These are phyloP conservation scores for Capillidium heterosporum DNA, from an alignment of 371 early-diverging fungal species.

Conservation along the genomic window DNA sequence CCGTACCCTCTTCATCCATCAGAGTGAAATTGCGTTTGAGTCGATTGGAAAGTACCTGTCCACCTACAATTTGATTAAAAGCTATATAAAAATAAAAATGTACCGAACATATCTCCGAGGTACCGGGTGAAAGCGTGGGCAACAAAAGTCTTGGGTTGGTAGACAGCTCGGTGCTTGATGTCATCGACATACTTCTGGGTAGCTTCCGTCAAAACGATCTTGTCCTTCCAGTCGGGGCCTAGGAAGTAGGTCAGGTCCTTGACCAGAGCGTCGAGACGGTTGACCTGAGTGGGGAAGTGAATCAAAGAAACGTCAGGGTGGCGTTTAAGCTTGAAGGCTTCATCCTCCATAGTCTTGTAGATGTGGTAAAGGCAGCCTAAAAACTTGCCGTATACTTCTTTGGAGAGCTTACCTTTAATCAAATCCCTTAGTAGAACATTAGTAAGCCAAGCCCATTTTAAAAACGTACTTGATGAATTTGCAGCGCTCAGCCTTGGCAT, in stretches of 20 bases:
- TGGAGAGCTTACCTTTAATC: conserved; percentile 17
- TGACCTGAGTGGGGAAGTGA: conserved; percentile 24
- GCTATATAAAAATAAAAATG: background rate
- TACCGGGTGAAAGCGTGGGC: conserved; percentile 30
- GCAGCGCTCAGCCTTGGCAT: conserved; percentile 33
- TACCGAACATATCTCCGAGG: conserved; percentile 23
- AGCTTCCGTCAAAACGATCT: conserved; percentile 20
- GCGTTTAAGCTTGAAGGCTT: conserved; percentile 17
- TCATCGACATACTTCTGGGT: conserved; percentile 17
- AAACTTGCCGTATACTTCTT: conserved; percentile 23
- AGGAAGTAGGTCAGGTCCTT: conserved; percentile 21
- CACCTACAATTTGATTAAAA: conserved; percentile 11
- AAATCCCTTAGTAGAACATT: background rate
- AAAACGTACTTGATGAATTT: conserved; percentile 28
- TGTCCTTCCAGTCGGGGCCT: conserved; percentile 12
- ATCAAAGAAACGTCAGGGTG: conserved; percentile 18
- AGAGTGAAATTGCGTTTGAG: conserved; percentile 11
- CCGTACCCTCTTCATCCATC: conserved; percentile 13
- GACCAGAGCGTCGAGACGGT: conserved; percentile 15
- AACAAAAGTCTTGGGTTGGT: conserved; percentile 19
- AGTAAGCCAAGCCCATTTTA: background rate
- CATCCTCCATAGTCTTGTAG: conserved; percentile 22
- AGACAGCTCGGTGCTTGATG: conserved; percentile 16
- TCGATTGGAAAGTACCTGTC: conserved; percentile 22
- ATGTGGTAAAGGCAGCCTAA: conserved; percentile 23